phyloP scores from a whole-genome alignment of 73 alveolate genomes.

The Paramecium biaurelia region DNA sequence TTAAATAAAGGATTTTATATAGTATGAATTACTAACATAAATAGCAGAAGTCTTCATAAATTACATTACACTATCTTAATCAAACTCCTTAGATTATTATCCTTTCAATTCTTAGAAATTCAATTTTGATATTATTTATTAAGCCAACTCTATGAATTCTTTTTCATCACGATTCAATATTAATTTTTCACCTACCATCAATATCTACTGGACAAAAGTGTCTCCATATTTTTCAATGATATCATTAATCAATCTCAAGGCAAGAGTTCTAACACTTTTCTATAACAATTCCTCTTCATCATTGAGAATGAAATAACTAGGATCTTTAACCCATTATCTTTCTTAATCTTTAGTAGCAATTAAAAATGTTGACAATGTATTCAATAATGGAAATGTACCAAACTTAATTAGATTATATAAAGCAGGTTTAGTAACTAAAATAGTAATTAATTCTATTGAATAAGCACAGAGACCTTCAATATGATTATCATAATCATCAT shows the following conservation, averaged over 20 bases:
- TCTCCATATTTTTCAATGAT: slow-evolving; percentile 53
- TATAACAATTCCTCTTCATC: slow-evolving; percentile 55
- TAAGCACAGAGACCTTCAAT: slow-evolving; percentile 55
- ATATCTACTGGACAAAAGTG: not conserved
- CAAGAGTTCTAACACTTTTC: slow-evolving; percentile 52
- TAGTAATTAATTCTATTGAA: slow-evolving; percentile 51
- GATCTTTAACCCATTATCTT: slow-evolving; percentile 58
- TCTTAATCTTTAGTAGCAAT: slow-evolving; percentile 29
- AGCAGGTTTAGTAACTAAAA: slow-evolving; percentile 56
- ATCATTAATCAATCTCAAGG: slow-evolving; percentile 35
- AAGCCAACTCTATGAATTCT: not conserved
- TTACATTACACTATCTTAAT: slow-evolving; percentile 26
- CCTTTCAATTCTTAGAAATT: slow-evolving; percentile 16
- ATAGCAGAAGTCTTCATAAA: slow-evolving; percentile 49
- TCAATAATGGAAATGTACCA: slow-evolving; percentile 54
- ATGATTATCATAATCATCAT: slow-evolving; percentile 55
- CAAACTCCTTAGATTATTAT: slow-evolving; percentile 32
- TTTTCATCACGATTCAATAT: slow-evolving; percentile 46
- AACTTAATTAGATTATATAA: slow-evolving; percentile 37
- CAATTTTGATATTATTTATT: not conserved
- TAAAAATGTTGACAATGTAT: slow-evolving; percentile 19
- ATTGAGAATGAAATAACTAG: slow-evolving; percentile 50
- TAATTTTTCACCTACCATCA: slow-evolving; percentile 59
- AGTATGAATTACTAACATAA: not conserved
- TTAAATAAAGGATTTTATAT: slow-evolving; percentile 10